Evolutionary conservation across 345 rosid genomes (phyloP), one percentile per base, ranked within the genome.

Genomic region (Citrus mangshanensis): DNA sequence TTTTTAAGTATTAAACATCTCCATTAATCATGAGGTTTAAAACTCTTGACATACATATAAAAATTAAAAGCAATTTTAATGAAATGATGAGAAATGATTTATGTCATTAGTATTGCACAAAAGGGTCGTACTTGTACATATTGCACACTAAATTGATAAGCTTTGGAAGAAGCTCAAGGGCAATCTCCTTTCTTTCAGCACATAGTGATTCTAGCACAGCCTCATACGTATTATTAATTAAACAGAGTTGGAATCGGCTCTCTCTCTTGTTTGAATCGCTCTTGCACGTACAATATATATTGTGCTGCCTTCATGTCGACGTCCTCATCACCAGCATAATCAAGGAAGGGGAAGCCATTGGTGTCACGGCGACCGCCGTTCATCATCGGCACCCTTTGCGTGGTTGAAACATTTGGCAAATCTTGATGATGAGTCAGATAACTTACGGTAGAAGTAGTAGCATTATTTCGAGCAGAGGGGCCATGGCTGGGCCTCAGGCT

Each of bases 281-380:
- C 86, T 27, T 73, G 85, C 75, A 85, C 91, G n/a, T 24, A 12
- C 0, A 81, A 63, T 63, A 88, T 91, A 72, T 81, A 86, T 73
- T 70, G 78, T 6, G 88, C 51, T 8, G 91, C 89, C 78, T 80
- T 85, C 67, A 21, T 12, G 71, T 91, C 90, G 21, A 86, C 87
- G 60, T 89, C 79, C 77, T 81, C 90, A 19, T 88, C 91, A 13
- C 78, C 89, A 7, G 73, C 78, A n/a, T 18, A n/a, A 28, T 66
- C 79, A 40, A 30, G 38, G 22, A 61, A 81, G 46, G 42, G 37
- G 7, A 55, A 16, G 1, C 38, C 76, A 40, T 55, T 62, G 16
- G n/a, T 58, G 27, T 64, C 69, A 10, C 70, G 10, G 32, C 9
- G 71, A 6, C 21, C 49, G 32, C 46, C 35, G 56, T 38, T 70